phyloP scores from a whole-genome alignment of 805 yeast species.

The Lipomyces kockii region DNA sequence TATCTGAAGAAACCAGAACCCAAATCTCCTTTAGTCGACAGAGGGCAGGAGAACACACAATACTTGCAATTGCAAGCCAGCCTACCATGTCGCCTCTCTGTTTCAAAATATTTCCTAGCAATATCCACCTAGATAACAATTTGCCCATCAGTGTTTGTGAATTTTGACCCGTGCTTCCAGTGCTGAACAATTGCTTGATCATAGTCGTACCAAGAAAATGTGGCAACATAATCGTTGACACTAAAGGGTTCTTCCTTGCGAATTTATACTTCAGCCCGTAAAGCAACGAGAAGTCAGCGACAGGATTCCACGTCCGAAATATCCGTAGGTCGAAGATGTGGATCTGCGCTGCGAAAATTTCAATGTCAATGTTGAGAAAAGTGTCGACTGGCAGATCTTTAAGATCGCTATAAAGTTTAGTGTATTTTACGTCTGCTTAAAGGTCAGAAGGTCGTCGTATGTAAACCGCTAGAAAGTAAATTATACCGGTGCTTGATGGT shows the following conservation, averaged over 20 bases:
- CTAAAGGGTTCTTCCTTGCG: constrained; percentile 69
- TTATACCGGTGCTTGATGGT: not conserved
- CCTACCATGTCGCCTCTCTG: constrained; percentile 88
- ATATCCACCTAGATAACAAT: constrained; percentile 80
- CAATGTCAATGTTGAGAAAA: constrained; percentile 61
- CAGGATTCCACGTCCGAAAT: constrained; percentile 75
- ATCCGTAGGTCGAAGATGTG: constrained; percentile 70
- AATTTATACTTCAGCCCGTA: constrained; percentile 53
- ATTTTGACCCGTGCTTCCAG: constrained; percentile 45
- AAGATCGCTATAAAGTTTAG: not conserved
- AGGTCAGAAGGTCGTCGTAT: not conserved
- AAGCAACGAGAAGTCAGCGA: constrained; percentile 74
- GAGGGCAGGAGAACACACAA: constrained; percentile 80
- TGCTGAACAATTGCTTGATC: constrained; percentile 67
- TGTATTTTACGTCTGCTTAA: not conserved
- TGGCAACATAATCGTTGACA: constrained; percentile 70
- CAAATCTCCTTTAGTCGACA: constrained; percentile 75
- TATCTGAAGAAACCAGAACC: constrained; percentile 66
- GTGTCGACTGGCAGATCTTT: constrained; percentile 45
- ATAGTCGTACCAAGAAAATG: constrained; percentile 80
- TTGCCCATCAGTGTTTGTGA: constrained; percentile 55
- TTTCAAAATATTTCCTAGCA: constrained; percentile 76
- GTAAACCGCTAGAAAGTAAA: not conserved
- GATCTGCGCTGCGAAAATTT: constrained; percentile 64
- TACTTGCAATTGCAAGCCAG: constrained; percentile 88